Conservation (phyloP, 108 stramenopile genomes). For the Fragilariopsis cylindrus region DNA sequence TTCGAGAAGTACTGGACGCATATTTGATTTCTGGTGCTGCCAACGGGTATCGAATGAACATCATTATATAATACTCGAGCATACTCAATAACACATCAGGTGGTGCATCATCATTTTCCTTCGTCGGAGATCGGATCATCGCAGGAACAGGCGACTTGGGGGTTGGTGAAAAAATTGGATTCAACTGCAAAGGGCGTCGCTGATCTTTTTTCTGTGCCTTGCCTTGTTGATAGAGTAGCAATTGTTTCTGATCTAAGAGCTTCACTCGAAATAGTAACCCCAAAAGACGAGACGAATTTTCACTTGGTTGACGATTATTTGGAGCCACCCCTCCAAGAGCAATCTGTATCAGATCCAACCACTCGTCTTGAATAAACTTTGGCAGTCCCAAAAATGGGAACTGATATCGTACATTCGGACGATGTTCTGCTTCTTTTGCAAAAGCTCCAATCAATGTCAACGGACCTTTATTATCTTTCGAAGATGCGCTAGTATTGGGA, state of each 20-base stretch:
- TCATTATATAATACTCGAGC: slow-evolving; percentile 68
- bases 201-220: slow-evolving; percentile 32
- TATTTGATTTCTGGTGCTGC: slow-evolving; percentile 38
- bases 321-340: slow-evolving; percentile 18
- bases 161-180: slow-evolving; percentile 28
- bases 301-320: slow-evolving; percentile 17
- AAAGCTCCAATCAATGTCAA: slow-evolving; percentile 72
- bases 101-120: slow-evolving; percentile 25
- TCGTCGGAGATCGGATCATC: slow-evolving; percentile 12
- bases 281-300: slow-evolving; percentile 34
- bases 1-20: slow-evolving; percentile 2
- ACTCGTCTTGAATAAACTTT: slow-evolving; percentile 40
- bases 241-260: slow-evolving; percentile 36
- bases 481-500: slow-evolving; percentile 1
- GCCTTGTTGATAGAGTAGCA: slow-evolving; percentile 29
- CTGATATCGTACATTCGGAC: slow-evolving; percentile 64
- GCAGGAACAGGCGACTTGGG: slow-evolving; percentile 14
- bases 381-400: slow-evolving; percentile 70
- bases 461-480: slow-evolving; percentile 24
- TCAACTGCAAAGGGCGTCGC: slow-evolving; percentile 35
- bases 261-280: slow-evolving; percentile 40
- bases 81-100: slow-evolving; percentile 55
- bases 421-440: slow-evolving; percentile 58
- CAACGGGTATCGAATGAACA: slow-evolving; percentile 68
- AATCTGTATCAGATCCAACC: slow-evolving; percentile 38